These are phyloP conservation scores for Geotrichum europaeum DNA, from an alignment of 1,139 yeast genomes.

Conservation along the genomic window DNA sequence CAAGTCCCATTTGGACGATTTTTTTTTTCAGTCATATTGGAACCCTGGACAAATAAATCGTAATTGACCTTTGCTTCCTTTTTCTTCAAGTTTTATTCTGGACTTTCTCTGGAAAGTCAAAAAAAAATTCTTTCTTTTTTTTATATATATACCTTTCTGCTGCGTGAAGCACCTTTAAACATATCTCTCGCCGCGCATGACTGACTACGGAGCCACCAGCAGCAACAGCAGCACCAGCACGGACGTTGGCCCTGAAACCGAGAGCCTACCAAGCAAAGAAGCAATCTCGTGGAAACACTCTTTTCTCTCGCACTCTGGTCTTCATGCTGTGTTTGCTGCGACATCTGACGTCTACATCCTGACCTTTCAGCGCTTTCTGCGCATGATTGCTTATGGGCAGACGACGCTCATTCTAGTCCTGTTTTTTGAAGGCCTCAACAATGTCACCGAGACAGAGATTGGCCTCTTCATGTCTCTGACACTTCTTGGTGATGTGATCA, in stretches of 20 bases:
- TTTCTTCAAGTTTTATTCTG: not conserved
- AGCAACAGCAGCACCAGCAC: not conserved
- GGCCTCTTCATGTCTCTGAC: constrained; percentile 78
- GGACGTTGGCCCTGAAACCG: not conserved
- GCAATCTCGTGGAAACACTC: not conserved
- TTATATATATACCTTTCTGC: not conserved
- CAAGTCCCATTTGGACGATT: not conserved
- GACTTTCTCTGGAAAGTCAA: not conserved
- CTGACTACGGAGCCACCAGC: not conserved
- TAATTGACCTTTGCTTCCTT: not conserved
- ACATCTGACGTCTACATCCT: constrained; percentile 54
- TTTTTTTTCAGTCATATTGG: not conserved
- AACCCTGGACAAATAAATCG: no score
- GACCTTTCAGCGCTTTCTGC: constrained; percentile 63
- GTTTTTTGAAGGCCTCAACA: constrained; percentile 50
- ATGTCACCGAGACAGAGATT: constrained; percentile 51
- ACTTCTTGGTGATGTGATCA: constrained; percentile 7
- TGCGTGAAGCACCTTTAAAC: not conserved
- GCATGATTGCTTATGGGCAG: constrained; percentile 74
- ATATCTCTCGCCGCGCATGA: not conserved
- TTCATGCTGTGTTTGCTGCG: constrained; percentile 12
- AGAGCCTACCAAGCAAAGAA: not conserved
- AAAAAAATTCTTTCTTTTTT: not conserved
- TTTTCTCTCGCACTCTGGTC: constrained; percentile 13
- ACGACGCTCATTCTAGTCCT: constrained; percentile 75